These are phyloP conservation scores for Aegilops umbellulata DNA, from an alignment of 176 grass and related monocot species.

Conservation along the genomic window DNA sequence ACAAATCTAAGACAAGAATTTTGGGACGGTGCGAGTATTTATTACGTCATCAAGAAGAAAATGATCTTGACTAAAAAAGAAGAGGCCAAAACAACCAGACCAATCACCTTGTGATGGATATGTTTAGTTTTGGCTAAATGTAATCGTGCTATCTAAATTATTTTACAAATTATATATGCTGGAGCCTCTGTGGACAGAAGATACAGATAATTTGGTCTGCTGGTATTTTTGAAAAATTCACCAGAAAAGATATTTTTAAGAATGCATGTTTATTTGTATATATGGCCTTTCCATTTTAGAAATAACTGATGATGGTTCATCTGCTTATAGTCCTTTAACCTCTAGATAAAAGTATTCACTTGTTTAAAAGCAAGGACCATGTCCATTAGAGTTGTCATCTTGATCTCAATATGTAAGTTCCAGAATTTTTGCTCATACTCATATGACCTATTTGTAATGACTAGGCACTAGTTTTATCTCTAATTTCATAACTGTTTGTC, in stretches of 20 bases:
- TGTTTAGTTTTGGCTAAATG: constrained; percentile 19
- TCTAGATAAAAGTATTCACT: neutral
- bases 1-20: too few species aligned
- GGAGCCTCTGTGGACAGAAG: neutral
- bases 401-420: constrained; percentile 24
- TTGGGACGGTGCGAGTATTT: too few species aligned
- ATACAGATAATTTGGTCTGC: neutral
- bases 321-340: neutral
- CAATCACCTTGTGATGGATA: too few species aligned
- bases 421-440: constrained; percentile 3
- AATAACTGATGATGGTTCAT: constrained; percentile 26
- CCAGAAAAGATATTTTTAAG: neutral
- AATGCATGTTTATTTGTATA: constrained; percentile 4
- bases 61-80: too few species aligned
- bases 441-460: neutral
- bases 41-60: too few species aligned
- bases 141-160: neutral
- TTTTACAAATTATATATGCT: constrained; percentile 12
- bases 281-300: neutral
- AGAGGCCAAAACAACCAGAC: too few species aligned
- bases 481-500: constrained; percentile 15
- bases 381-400: neutral
- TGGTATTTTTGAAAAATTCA: neutral
- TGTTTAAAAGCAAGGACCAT: neutral
- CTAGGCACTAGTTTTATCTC: neutral